Conservation (phyloP, 345 rosid genomes). For the Murraya paniculata region DNA sequence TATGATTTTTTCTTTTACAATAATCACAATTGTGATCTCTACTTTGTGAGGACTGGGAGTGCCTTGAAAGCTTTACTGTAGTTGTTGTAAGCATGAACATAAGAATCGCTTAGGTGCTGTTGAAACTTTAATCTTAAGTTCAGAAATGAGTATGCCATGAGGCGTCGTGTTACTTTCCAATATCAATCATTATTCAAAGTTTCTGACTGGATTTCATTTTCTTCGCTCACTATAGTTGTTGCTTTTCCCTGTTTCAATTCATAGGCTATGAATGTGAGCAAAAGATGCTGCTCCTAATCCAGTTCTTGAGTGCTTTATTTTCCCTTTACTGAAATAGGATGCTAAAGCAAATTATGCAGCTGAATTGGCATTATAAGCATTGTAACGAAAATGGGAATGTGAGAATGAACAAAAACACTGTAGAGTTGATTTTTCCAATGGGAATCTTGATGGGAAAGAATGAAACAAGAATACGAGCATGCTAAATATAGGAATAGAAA, state of each 20-base stretch:
- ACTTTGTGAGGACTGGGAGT: background rate
- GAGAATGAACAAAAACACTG: background rate
- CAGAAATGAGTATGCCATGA: background rate
- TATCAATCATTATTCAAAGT: background rate
- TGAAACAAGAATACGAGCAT: background rate
- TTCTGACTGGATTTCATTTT: background rate
- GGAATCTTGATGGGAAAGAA: background rate
- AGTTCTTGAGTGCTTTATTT: no score
- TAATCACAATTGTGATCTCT: no score
- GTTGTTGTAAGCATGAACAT: background rate
- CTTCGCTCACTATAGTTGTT: background rate
- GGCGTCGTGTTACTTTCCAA: background rate
- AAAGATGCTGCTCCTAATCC: no score
- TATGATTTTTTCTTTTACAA: background rate
- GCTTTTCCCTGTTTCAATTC: no score
- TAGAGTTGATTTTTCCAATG: background rate
- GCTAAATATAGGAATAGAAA: background rate
- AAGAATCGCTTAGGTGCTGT: background rate
- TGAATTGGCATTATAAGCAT: no score
- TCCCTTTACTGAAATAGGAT: no score
- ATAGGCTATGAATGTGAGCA: no score
- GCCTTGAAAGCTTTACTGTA: background rate
- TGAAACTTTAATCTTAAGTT: background rate
- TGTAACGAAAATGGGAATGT: background rate
- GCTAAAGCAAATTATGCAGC: no score